Base-by-base conservation (phyloP, 2,329 filamentous ascomycete genomes). In the Tricladium varicosporioides region DNA sequence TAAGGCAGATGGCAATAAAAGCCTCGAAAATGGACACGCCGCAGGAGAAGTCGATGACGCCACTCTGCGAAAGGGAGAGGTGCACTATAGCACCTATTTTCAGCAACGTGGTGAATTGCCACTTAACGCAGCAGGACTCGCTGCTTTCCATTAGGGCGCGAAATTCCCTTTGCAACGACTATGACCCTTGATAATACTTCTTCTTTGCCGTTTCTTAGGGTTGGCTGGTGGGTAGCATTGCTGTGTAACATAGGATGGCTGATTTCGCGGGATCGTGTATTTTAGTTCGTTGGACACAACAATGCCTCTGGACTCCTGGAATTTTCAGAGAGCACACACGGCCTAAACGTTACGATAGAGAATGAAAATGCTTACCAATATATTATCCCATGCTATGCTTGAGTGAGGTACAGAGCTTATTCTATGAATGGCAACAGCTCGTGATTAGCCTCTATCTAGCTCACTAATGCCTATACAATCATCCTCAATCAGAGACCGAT, bases 51-150 rank as follows among this genome's bases (percentile, higher is more conserved):
- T 76, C 46, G 75, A 78, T 48, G 73, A 76, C 54, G 71, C 72
- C 42, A 74, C 71, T 5, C 71, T 76, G 27, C 67, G 72, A 15
- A 72, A 74, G 51, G 75, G 75, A 43, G 75, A 77, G 56, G 75
- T 73, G 44, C 71, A 69, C 31, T 78, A 77, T 57, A 73, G 67
- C 51, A 75, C 73, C 44, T 77, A 76, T 57, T 78, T 75, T 60
- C 71, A 75, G 59, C 64, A 68, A 43, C 62, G 53, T 49, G 58
- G 62, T 22, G 63, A 68, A 8, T 44, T 67, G 8, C 58, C 63
- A 32, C 43, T 61, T 18, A 66, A 65, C 45, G 61, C 67, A 3
- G 62, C 64, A 56, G 67, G 67, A 15, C 63, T 69, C 22, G 66
- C 63, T 13, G 53, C 67, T 11, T 70, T 70, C 40, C 60, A 62